Conservation (phyloP, 78 protist species). For the Emiliania huxleyi region DNA sequence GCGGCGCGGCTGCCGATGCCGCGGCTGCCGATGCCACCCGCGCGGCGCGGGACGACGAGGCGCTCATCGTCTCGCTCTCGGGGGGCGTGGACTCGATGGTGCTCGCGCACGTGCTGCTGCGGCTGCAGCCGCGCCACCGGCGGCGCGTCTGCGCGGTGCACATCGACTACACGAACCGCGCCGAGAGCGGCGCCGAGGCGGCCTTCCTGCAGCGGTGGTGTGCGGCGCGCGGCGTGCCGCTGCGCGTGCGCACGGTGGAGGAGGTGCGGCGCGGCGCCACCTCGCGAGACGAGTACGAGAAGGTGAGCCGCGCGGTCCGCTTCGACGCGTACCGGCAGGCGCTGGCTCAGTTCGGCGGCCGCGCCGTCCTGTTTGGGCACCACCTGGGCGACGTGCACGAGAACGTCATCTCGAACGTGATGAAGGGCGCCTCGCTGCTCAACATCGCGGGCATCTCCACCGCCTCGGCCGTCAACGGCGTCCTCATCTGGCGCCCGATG, state of each 20-base stretch:
- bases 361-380: slow-evolving; percentile 48
- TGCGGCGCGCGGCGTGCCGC: background rate
- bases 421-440: slow-evolving; percentile 47
- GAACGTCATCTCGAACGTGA: slow-evolving; percentile 56
- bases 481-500: slow-evolving; percentile 45
- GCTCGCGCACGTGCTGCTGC: slow-evolving; percentile 14
- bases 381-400: slow-evolving; percentile 59
- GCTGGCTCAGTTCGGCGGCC: background rate
- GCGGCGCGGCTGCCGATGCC: too few relatives aligned
- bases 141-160: slow-evolving; percentile 28
- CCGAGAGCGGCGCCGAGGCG: slow-evolving; percentile 41
- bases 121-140: background rate
- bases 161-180: slow-evolving; percentile 50
- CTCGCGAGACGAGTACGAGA: slow-evolving; percentile 54
- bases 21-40: too few relatives aligned
- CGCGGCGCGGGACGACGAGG: background rate
- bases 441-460: slow-evolving; percentile 51
- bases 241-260: background rate
- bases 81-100: slow-evolving; percentile 60
- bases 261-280: slow-evolving; percentile 28
- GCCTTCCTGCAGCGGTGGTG: slow-evolving; percentile 29
- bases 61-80: slow-evolving; percentile 39
- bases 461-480: slow-evolving; percentile 11
- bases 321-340: slow-evolving; percentile 31
- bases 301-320: background rate